Evolutionary conservation across 202 grass and related monocot species (phyloP).

Genomic region (Saccharum hybrid): DNA sequence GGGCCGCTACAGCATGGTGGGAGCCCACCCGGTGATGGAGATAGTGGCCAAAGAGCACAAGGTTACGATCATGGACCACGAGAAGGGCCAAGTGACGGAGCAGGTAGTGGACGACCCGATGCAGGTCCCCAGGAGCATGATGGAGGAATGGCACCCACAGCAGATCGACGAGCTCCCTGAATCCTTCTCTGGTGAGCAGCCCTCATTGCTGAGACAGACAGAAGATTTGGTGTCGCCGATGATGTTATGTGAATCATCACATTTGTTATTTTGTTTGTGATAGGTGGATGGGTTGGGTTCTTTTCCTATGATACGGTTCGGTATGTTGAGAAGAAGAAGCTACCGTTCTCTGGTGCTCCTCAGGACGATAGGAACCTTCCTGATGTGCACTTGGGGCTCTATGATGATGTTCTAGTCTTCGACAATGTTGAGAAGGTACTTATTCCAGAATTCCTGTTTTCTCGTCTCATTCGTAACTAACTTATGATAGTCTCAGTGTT

Average conservation of each 20-base stretch:
- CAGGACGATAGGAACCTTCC: too few relatives aligned
- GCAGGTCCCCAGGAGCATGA: slow-evolving; percentile 71
- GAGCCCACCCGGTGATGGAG: slow-evolving; percentile 80
- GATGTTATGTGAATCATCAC: slow-evolving; percentile 32
- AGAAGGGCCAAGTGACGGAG: slow-evolving; percentile 60
- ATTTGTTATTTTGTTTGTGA: slow-evolving; percentile 10
- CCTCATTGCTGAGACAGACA: neutral
- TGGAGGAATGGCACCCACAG: slow-evolving; percentile 78
- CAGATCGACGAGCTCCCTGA: slow-evolving; percentile 73
- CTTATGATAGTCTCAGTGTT: too few relatives aligned
- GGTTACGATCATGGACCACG: slow-evolving; percentile 81
- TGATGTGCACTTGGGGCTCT: too few relatives aligned
- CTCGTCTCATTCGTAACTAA: too few relatives aligned
- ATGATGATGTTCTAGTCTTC: too few relatives aligned
- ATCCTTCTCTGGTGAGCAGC: slow-evolving; percentile 56
- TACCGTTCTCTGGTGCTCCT: too few relatives aligned
- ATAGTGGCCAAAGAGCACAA: slow-evolving; percentile 75
- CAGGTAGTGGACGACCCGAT: slow-evolving; percentile 74
- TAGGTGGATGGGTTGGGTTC: too few relatives aligned
- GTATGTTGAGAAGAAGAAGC: too few relatives aligned
- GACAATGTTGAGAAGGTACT: too few relatives aligned
- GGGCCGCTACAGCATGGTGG: slow-evolving; percentile 83
- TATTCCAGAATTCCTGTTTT: too few relatives aligned
- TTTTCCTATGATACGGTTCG: too few relatives aligned
- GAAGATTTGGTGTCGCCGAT: slow-evolving; percentile 16